Evolutionary conservation across 73 alveolate genomes (phyloP).

Genomic region (Symbiodinium natans): DNA sequence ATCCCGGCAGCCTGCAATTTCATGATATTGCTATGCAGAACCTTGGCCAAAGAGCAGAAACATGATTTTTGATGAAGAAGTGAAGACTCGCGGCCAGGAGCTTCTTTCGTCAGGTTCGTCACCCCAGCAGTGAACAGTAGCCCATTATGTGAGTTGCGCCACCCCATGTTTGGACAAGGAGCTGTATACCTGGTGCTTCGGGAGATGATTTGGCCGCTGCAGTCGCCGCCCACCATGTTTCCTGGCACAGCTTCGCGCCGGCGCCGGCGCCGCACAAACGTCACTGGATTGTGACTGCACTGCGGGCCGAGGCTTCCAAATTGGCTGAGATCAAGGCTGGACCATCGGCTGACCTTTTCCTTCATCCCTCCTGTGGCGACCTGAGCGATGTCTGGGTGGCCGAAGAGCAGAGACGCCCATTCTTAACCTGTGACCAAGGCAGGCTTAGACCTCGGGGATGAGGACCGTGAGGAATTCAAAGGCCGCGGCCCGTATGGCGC

Average conservation of each 20-base stretch:
- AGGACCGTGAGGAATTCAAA: background rate
- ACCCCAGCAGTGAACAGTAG: no score
- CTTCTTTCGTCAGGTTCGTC: no score
- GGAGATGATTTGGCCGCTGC: conserved; percentile 88
- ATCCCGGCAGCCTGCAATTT: conserved; percentile 53
- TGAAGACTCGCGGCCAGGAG: no score
- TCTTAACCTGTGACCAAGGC: background rate
- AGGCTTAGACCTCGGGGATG: background rate
- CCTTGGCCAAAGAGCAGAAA: background rate
- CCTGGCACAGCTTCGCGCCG: background rate
- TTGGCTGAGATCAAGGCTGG: background rate
- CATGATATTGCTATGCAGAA: background rate
- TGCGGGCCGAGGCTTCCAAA: background rate
- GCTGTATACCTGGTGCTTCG: conserved; percentile 64
- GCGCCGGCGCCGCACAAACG: background rate
- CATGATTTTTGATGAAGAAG: no score
- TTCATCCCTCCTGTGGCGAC: conserved; percentile 58
- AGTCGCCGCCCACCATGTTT: conserved; percentile 45
- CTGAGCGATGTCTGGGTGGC: background rate
- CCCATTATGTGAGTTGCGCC: no score
- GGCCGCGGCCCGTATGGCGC: background rate
- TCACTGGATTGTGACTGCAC: background rate
- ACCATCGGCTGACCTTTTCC: conserved; percentile 49
- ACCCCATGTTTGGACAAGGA: conserved; percentile 18
- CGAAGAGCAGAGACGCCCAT: no score